Percentiles rank a stretch among this genome's conserved stretches.
Conservation (phyloP, 805 yeast species). For the Ascoidea rubescens region DNA sequence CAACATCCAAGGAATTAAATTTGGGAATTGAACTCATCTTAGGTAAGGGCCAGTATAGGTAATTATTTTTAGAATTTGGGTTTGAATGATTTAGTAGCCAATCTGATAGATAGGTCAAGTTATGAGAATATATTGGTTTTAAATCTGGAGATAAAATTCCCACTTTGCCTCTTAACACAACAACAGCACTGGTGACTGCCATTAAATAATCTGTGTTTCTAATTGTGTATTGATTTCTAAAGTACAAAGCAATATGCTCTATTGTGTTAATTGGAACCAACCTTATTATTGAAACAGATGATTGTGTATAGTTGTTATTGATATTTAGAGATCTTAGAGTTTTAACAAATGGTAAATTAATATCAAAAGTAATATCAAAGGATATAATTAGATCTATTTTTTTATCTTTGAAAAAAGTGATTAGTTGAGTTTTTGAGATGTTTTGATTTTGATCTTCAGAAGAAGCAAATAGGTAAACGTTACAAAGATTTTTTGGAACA, state of each 20-base stretch:
- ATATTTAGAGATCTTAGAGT: conserved; percentile 15
- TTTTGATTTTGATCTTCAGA: not conserved
- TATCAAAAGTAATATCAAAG: conserved; percentile 48
- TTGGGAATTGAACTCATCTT: conserved; percentile 49
- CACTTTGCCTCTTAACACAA: conserved; percentile 66
- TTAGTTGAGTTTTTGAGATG: too few relatives aligned
- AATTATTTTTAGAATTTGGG: conserved; percentile 7
- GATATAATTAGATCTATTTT: conserved; percentile 40
- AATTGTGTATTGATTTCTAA: conserved; percentile 21
- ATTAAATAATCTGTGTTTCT: conserved; percentile 35
- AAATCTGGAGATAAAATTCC: conserved; percentile 75
- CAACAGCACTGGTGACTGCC: conserved; percentile 68
- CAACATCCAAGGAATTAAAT: conserved; percentile 64
- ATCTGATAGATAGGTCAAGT: conserved; percentile 42
- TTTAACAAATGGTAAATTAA: conserved; percentile 20
- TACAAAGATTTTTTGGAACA: too few relatives aligned
- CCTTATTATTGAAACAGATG: conserved; percentile 43
- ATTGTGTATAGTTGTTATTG: conserved; percentile 3
- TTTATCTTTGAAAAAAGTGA: not conserved
- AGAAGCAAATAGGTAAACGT: too few relatives aligned
- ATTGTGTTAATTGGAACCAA: conserved; percentile 68
- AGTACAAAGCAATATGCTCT: conserved; percentile 60
- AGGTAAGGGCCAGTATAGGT: conserved; percentile 60
- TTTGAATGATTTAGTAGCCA: conserved; percentile 36
- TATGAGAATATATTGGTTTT: conserved; percentile 58